Evolutionary conservation across 176 grass and related monocot genomes (phyloP), one percentile per base, ranked within the genome.

Genomic region (Pharus latifolius): DNA sequence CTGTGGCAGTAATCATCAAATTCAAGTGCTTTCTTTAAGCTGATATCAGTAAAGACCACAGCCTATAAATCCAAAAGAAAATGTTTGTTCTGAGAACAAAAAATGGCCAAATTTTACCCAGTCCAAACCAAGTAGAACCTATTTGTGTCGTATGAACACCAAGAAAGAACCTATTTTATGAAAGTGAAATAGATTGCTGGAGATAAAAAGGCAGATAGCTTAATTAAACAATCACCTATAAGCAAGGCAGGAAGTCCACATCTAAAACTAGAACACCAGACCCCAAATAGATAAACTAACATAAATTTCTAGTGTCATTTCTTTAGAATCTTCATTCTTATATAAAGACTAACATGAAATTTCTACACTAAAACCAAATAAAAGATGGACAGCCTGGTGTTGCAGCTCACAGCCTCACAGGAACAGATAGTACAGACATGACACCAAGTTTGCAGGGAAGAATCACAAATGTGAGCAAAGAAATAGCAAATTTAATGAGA

Each of bases 31-130:
- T 87, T 92, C 17, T 96, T 88, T 61, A 96, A 75, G 75, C 69
- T 79, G 59, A 96, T 88, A 49, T 92, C 85, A 87, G 92, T 96
- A 38, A 96, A 96, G 10, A 96, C 83, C 37, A 89, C 88, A 56
- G 80, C 80, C 88, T 96, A 69, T 22, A 79, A 79, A 48, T 30
- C 29, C 59, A 56, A 19, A 37, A 41, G 23, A 14, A 67, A 69
- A 30, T 48, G 45, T 56, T 59, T 74, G 33, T 46, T 19, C 11
- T 41, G 34, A 72, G 25, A 57, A 75, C 50, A 62, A 37, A 11
- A 17, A 42, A 25, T 26, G 24, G 30, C 20, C 26, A 72, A 70
- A 55, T 46, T 4, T 46, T 27, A 74, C 3, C 32, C 1, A 54
- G 22, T 74, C 5, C 26, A 66, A 54, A 68, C 54, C 44, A 62